A percentile compares a stretch with the other conserved stretches of the same genome.
Evolutionary conservation across 306 rosid species (phyloP).

Genomic region (Prunus salicina): DNA sequence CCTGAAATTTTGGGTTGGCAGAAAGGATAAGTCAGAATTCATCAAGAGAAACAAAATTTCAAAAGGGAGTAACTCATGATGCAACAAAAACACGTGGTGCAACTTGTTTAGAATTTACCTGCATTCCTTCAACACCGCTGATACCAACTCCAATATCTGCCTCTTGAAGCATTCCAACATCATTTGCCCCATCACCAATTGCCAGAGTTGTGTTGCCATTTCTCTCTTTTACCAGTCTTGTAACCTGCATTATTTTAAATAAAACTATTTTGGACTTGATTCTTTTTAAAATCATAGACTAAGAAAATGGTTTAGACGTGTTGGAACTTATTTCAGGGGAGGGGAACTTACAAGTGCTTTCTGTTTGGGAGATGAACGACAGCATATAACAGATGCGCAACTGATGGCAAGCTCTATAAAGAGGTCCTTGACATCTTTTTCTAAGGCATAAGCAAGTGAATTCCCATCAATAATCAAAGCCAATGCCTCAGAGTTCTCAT

Average conservation of each 20-base stretch:
- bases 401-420: conserved; percentile 90
- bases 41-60: background rate
- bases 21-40: conserved; percentile 15
- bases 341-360: conserved; percentile 77
- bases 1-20: conserved; percentile 47
- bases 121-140: conserved; percentile 99
- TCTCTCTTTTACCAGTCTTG: conserved; percentile 72
- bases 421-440: conserved; percentile 71
- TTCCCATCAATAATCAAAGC: conserved; percentile 97
- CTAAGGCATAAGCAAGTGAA: conserved; percentile 81
- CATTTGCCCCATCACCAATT: conserved; percentile 99
- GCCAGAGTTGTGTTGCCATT: conserved; percentile 83
- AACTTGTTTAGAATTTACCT: conserved; percentile 47
- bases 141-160: conserved; percentile 98
- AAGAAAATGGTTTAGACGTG: background rate
- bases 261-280: background rate
- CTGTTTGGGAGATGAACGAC: conserved; percentile 98
- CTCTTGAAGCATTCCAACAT: conserved; percentile 99
- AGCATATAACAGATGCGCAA: conserved; percentile 96
- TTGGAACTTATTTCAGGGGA: background rate
- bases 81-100: background rate
- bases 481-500: conserved; percentile 54
- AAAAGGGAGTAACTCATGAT: conserved; percentile 3
- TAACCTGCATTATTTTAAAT: conserved; percentile 48
- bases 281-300: background rate